Evolutionary conservation across 257 asterid species (phyloP).

Genomic region (Misopates orontium): DNA sequence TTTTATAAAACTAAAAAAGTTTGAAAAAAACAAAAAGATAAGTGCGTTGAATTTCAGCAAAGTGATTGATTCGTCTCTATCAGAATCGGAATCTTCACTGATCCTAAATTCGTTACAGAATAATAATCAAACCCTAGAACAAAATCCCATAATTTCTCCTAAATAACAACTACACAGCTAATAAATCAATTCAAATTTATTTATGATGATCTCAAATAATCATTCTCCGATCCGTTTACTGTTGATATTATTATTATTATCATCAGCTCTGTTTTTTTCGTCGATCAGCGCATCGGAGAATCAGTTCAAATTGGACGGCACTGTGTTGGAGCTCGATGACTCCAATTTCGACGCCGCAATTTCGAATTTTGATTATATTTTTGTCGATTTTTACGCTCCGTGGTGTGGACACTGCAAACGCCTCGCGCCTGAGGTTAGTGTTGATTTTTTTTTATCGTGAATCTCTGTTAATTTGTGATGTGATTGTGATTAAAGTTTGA

Average conservation of each 20-base stretch:
- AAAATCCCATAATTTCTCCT: too few relatives aligned
- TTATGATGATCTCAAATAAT: too few relatives aligned
- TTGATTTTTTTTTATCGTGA: neutral
- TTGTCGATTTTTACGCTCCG: conserved; percentile 92
- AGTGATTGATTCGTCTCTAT: too few relatives aligned
- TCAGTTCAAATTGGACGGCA: conserved; percentile 68
- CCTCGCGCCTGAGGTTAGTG: conserved; percentile 82
- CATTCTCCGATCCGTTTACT: conserved; percentile 13
- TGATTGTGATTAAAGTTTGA: neutral
- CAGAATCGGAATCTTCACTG: too few relatives aligned
- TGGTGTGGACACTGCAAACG: conserved; percentile 99
- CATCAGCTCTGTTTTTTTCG: conserved; percentile 24
- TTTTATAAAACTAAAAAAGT: too few relatives aligned
- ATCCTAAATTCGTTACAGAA: too few relatives aligned
- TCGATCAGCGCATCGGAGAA: conserved; percentile 41
- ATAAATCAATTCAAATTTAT: too few relatives aligned
- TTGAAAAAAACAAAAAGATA: too few relatives aligned
- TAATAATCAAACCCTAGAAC: too few relatives aligned
- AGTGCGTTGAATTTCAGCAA: too few relatives aligned
- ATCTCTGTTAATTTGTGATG: too few relatives aligned
- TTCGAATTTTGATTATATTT: conserved; percentile 69
- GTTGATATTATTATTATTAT: conserved; percentile 5
- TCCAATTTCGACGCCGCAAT: conserved; percentile 86
- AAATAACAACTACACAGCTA: too few relatives aligned
- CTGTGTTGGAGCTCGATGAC: conserved; percentile 74